Evolutionary conservation across 305 asterid genomes (phyloP), one percentile per base, ranked within the genome.

Genomic region (Lippia alba): DNA sequence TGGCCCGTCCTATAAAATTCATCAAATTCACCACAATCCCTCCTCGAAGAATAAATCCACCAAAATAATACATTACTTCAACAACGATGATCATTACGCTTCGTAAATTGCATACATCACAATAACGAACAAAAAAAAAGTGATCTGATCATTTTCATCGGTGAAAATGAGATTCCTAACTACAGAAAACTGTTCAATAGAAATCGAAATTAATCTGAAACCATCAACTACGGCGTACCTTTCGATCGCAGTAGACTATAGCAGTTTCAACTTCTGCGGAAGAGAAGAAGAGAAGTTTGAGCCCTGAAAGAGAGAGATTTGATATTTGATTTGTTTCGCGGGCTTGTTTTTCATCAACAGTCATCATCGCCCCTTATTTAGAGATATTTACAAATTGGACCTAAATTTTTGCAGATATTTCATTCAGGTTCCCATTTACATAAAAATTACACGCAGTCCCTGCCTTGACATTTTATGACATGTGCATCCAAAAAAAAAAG

Each of bases 251-350:
- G 30, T 24, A 24, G 30, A 24, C 30, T 24, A 24, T 24, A 24
- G 30, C 30, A 24, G 30, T 24, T 24, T 18, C 20, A 73, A 56
- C 39, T 57, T 36, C 56, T 24, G 56, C 56, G 46, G 33, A 16
- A 40, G 24, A 53, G 3, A 19, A 12, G 30, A 2, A 4, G 68
- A 0, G 51, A 17, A 24, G 4, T 8, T 64, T 45, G 46, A 0
- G 30, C 1, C 30, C 58, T 1, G 34, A 32, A 60, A 2, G 55
- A 33, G 46, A 16, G 39, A 11, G 17, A 4, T 14, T 19, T 34
- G 6, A 15, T 20, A 63, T 15, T 36, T 36, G 69, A 74, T 60
- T 66, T 17, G 49, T 65, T 73, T 49, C 57, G 76, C 76, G 71
- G 71, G 71, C 64, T 39, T 40, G 51, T 34, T 34, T 54, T 18